A percentile compares a stretch with the other conserved stretches of the same genome.
phyloP scores from a whole-genome alignment of 1,284 basidiomycete genomes.

The Trichosporon inkin region DNA sequence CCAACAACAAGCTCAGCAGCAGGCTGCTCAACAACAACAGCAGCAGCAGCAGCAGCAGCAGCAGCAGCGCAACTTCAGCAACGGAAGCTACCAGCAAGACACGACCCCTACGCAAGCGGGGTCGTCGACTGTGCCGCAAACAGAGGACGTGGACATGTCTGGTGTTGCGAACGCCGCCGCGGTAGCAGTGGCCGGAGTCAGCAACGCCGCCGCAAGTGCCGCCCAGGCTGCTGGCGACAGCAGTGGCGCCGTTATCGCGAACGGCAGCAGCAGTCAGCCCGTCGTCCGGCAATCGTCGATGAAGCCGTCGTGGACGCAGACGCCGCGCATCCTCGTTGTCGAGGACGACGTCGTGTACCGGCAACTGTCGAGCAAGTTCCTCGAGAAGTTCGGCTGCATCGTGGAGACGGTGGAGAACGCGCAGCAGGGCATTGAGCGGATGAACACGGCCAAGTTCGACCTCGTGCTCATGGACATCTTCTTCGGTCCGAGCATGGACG shows the following conservation, averaged over 20 bases:
- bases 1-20: background rate
- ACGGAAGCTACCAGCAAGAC: background rate
- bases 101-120: background rate
- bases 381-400: constrained; percentile 91
- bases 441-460: constrained; percentile 91
- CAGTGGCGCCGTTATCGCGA: constrained; percentile 1
- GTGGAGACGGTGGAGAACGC: constrained; percentile 92
- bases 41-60: background rate
- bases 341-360: constrained; percentile 92
- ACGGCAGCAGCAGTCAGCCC: constrained; percentile 8
- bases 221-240: background rate
- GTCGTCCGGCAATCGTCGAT: constrained; percentile 56
- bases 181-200: constrained; percentile 7
- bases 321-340: constrained; percentile 81
- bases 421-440: constrained; percentile 88
- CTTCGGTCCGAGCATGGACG: constrained; percentile 49
- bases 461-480: constrained; percentile 79
- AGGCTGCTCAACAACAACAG: background rate
- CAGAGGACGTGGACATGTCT: background rate
- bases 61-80: constrained; percentile 8
- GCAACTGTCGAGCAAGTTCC: constrained; percentile 81
- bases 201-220: constrained; percentile 4
- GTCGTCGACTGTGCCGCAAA: background rate
- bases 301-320: constrained; percentile 82
- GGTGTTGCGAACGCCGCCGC: constrained; percentile 1